Conservation (phyloP, 768 basidiomycete genomes). For the Phaeotremella skinneri region DNA sequence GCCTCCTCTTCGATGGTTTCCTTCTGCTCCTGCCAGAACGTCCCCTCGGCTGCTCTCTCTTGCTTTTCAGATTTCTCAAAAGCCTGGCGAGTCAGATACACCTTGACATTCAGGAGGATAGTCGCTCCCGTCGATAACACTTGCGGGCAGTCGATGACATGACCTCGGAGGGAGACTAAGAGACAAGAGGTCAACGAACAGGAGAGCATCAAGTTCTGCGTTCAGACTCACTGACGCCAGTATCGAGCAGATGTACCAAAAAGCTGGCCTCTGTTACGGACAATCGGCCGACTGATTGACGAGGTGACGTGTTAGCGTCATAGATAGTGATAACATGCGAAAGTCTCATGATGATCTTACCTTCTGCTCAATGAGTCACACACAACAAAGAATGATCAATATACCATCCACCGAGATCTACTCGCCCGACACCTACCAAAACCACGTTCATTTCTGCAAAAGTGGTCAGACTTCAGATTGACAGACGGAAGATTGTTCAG, state of each 20-base stretch:
- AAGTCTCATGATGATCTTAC: too few relatives aligned
- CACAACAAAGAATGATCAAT: too few relatives aligned
- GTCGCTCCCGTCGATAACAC: conserved; percentile 70
- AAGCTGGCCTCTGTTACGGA: conserved; percentile 45
- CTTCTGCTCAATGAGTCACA: conserved; percentile 8
- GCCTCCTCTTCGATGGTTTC: conserved; percentile 75
- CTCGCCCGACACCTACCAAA: conserved; percentile 25
- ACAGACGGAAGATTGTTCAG: conserved; percentile 1
- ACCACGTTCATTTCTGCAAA: conserved; percentile 40
- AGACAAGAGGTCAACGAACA: conserved; percentile 53
- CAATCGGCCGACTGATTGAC: conserved; percentile 33
- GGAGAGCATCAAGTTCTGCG: neutral
- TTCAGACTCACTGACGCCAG: conserved; percentile 37
- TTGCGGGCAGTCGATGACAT: conserved; percentile 74
- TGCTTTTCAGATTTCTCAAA: conserved; percentile 56
- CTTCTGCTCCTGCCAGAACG: conserved; percentile 68
- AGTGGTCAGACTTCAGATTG: neutral
- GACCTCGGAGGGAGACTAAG: conserved; percentile 62
- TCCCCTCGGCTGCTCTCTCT: conserved; percentile 32
- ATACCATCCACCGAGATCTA: neutral
- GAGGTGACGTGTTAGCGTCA: neutral
- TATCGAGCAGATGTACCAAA: conserved; percentile 45
- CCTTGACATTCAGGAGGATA: conserved; percentile 71
- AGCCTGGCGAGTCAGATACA: conserved; percentile 67
- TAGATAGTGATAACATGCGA: too few relatives aligned